phyloP scores from a whole-genome alignment of 495 filamentous ascomycete species.

The Hyphodiscus hymeniophilus region DNA sequence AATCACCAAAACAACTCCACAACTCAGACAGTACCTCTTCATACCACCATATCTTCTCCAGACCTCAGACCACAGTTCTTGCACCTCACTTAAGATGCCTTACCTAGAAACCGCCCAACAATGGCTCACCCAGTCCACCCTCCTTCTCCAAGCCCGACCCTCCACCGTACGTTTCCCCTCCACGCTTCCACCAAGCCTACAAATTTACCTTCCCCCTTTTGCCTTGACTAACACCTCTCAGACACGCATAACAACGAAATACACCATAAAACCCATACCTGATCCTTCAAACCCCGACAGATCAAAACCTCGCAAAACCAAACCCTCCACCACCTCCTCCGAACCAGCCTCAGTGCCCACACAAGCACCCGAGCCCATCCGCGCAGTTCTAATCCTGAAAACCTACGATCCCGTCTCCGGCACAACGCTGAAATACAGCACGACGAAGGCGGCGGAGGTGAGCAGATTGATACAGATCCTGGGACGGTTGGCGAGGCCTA shows the following conservation, averaged over 20 bases:
- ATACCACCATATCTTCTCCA: not conserved
- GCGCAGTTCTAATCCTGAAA: slow-evolving; percentile 72
- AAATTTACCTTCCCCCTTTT: slow-evolving; percentile 9
- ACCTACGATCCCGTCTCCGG: slow-evolving; percentile 82
- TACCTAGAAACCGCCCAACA: slow-evolving; percentile 20
- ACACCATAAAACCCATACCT: slow-evolving; percentile 45
- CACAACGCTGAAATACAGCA: slow-evolving; percentile 79
- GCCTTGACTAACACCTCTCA: slow-evolving; percentile 25
- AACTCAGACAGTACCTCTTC: not conserved
- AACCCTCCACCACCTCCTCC: slow-evolving; percentile 17
- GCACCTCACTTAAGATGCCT: slow-evolving; percentile 18
- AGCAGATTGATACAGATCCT: slow-evolving; percentile 67
- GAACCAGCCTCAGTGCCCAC: not conserved
- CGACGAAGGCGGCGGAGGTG: slow-evolving; percentile 86
- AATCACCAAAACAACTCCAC: not conserved
- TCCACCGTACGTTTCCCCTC: slow-evolving; percentile 17
- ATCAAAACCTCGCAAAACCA: slow-evolving; percentile 14
- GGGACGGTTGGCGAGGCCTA: slow-evolving; percentile 55
- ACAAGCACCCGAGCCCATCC: slow-evolving; percentile 9
- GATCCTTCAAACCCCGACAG: slow-evolving; percentile 28
- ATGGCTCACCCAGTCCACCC: slow-evolving; percentile 27
- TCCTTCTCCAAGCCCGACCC: slow-evolving; percentile 26
- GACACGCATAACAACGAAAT: slow-evolving; percentile 81
- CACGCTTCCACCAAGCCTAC: slow-evolving; percentile 1
- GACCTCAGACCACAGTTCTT: not conserved